phyloP scores from a whole-genome alignment of 805 yeast species.

The Saccharomycopsis sp. region DNA sequence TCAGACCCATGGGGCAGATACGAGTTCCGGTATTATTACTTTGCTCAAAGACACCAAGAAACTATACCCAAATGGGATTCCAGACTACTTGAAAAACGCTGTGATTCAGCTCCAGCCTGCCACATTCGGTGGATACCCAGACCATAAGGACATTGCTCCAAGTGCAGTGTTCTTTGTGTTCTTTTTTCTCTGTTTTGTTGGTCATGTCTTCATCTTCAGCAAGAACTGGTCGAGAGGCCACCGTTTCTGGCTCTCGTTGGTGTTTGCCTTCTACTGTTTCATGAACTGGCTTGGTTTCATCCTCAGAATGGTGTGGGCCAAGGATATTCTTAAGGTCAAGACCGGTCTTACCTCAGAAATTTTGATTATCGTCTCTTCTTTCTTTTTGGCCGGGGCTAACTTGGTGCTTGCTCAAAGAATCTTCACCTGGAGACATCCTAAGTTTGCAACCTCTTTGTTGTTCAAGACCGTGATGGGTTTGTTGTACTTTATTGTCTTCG shows the following conservation, averaged over 20 bases:
- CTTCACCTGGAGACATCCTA: conserved; percentile 72
- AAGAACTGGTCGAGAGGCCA: conserved; percentile 50
- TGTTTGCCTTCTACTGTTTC: conserved; percentile 45
- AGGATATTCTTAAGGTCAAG: conserved; percentile 37
- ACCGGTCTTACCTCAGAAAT: conserved; percentile 52
- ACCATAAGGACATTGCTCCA: conserved; percentile 49
- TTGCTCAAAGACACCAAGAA: conserved; percentile 1
- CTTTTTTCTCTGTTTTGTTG: conserved; percentile 41
- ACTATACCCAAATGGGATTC: conserved; percentile 1
- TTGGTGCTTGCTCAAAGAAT: conserved; percentile 63
- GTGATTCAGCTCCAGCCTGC: conserved; percentile 32
- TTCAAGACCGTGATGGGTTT: conserved; percentile 46
- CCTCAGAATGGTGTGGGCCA: conserved; percentile 51
- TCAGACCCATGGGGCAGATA: not conserved
- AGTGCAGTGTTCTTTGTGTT: conserved; percentile 47
- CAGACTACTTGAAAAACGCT: not conserved
- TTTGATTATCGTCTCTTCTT: conserved; percentile 48
- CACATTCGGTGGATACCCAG: conserved; percentile 59
- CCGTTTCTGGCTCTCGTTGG: conserved; percentile 47
- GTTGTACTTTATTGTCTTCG: conserved; percentile 46
- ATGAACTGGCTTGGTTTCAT: conserved; percentile 52
- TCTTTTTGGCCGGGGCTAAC: conserved; percentile 49
- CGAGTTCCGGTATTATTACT: not conserved
- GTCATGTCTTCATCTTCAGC: conserved; percentile 40
- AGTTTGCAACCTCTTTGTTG: conserved; percentile 45